Percentiles rank a stretch among this genome's conserved stretches.
These are phyloP conservation scores for Coprinopsis marcescibilis DNA, from an alignment of 768 basidiomycete species.

Conservation along the genomic window DNA sequence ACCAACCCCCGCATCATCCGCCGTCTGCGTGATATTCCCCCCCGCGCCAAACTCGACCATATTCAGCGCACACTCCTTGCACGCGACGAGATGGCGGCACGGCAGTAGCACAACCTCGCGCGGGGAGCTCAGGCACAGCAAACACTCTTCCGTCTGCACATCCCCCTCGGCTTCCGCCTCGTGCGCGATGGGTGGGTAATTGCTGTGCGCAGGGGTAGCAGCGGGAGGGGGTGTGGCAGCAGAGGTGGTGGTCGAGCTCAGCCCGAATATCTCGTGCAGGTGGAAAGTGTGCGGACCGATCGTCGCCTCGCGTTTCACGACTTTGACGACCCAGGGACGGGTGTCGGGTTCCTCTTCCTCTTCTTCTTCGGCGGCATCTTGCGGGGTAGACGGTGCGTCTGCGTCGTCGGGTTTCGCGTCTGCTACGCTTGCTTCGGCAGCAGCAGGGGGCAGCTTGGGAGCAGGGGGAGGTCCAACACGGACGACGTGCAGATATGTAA, in stretches of 20 bases:
- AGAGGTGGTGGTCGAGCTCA: constrained; percentile 53
- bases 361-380: constrained; percentile 23
- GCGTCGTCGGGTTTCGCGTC: not conserved
- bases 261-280: constrained; percentile 90
- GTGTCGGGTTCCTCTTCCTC: constrained; percentile 47
- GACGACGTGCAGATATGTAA: constrained; percentile 83
- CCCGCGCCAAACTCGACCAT: constrained; percentile 98
- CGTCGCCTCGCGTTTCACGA: constrained; percentile 90
- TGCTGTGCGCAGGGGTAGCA: constrained; percentile 29
- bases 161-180: no score
- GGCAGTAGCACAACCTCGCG: constrained; percentile 91
- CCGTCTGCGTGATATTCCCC: constrained; percentile 41
- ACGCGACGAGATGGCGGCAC: constrained; percentile 91
- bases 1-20: not conserved
- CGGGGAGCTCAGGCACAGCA: constrained; percentile 83
- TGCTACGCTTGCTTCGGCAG: constrained; percentile 21
- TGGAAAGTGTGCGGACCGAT: constrained; percentile 94
- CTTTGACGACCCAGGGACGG: constrained; percentile 86
- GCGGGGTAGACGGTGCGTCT: not conserved
- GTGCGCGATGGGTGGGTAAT: constrained; percentile 50
- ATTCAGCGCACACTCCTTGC: constrained; percentile 91
- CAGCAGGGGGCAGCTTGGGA: constrained; percentile 12
- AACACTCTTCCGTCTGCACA: constrained; percentile 89
- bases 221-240: constrained; percentile 16
- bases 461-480: constrained; percentile 48